A percentile compares a stretch with the other conserved stretches of the same genome.
These are phyloP conservation scores for Ganoderma sp. DNA, from an alignment of 1,284 basidiomycete genomes.

Conservation along the genomic window DNA sequence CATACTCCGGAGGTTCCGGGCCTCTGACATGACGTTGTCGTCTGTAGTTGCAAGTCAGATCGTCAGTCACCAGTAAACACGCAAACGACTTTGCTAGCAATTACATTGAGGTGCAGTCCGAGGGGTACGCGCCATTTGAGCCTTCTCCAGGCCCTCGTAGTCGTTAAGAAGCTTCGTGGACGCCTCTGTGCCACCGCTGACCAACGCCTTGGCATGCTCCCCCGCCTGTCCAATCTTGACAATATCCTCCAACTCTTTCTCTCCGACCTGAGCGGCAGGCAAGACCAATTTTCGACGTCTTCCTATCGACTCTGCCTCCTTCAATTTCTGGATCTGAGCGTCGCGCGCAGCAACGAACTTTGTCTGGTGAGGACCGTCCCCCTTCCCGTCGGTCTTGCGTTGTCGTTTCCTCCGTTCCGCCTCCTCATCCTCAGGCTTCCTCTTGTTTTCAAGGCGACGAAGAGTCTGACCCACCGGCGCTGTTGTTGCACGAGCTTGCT, in stretches of 20 bases:
- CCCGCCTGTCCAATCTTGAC: constrained; percentile 97
- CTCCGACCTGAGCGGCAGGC: constrained; percentile 94
- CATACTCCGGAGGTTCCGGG: constrained; percentile 94
- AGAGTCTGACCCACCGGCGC: constrained; percentile 94
- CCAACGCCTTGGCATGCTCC: constrained; percentile 80
- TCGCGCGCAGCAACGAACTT: constrained; percentile 94
- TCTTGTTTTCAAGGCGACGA: constrained; percentile 88
- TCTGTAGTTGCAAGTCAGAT: constrained; percentile 50
- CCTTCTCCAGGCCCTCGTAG: constrained; percentile 88
- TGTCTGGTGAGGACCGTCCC: constrained; percentile 73
- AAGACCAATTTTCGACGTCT: constrained; percentile 86
- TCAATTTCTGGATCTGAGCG: constrained; percentile 95
- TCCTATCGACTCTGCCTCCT: constrained; percentile 95
- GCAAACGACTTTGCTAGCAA: not conserved
- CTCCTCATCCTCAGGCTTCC: constrained; percentile 90
- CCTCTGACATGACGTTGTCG: constrained; percentile 94
- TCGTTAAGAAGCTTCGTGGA: constrained; percentile 89
- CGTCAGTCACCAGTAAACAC: not conserved
- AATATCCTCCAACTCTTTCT: constrained; percentile 95
- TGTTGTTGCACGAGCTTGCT: constrained; percentile 85
- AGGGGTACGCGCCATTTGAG: constrained; percentile 91
- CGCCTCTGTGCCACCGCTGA: constrained; percentile 81
- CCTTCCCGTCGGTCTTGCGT: constrained; percentile 60
- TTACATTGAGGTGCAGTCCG: constrained; percentile 89
- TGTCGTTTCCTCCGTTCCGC: constrained; percentile 86